Evolutionary conservation across 1,139 yeast species (phyloP), one percentile per base, ranked within the genome.

Genomic region (Entelexis paramagnoliae): DNA sequence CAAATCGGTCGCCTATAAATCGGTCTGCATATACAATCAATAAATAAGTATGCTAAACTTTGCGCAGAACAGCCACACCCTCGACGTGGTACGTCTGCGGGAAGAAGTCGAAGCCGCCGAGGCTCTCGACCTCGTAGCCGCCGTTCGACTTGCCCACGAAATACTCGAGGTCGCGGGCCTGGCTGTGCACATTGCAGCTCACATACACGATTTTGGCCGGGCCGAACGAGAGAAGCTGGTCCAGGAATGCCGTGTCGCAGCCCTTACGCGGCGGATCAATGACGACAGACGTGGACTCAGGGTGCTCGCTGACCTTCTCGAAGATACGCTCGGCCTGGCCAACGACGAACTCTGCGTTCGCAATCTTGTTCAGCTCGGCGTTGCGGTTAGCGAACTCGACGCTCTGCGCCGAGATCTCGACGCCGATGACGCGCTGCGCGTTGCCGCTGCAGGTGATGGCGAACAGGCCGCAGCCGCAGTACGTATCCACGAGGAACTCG

Each of bases 21-120:
- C 6, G 24, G 6, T 22, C 24, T 28, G 30, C 13, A 28, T 28
- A 10, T 10, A 28, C 30, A 42, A 30, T 20, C 14, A 42, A 42
- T 42, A 42, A 42, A 19, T 30, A 42, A 3, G 2, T 17, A 42
- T 4, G 19, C 38, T 42, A 20, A 2, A 32, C 19, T 10, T 32
- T 30, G 16, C 46, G 46, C 36, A 91, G 72, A 6, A 91, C 96
- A 10, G 96, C 95, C 30, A 89, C 94, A 65, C 95, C 81, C 68
- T 91, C 98, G 50, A 91, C 97, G 65, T 91, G 98, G 64, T 91
- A 95, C 0, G 98, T 91, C 67, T 89, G 97, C 3, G 98, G 98
- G 73, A 91, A 91, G 69, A 91, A 89, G 68, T 91, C 98, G 68
- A 91, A 91, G 1, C 98, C 98, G 63, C 89, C 79, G 39, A 91